Conservation (phyloP, 1,284 basidiomycete genomes). For the Psilocybe mexicana region DNA sequence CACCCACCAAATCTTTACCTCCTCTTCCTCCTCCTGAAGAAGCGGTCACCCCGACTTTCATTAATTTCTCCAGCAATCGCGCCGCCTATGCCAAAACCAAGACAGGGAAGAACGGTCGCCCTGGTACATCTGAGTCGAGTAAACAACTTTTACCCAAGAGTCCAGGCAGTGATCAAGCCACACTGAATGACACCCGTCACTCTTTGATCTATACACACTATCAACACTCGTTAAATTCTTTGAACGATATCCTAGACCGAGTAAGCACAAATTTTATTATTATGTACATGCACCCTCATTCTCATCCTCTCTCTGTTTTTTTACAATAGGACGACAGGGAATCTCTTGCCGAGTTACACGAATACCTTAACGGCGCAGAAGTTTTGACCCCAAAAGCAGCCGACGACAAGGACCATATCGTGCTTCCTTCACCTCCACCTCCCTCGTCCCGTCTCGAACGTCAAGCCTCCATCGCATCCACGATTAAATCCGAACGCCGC, state of each 20-base stretch:
- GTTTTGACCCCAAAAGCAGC: constrained; percentile 23
- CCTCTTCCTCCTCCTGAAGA: constrained; percentile 9
- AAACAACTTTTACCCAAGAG: constrained; percentile 45
- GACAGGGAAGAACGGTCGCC: constrained; percentile 44
- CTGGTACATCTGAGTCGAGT: constrained; percentile 57
- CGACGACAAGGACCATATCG: background rate
- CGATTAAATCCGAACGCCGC: constrained; percentile 59
- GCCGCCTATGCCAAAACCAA: constrained; percentile 47
- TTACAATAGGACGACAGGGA: constrained; percentile 63
- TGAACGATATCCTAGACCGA: constrained; percentile 73
- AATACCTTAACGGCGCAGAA: constrained; percentile 53
- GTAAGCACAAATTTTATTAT: constrained; percentile 41
- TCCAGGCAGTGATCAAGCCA: constrained; percentile 7
- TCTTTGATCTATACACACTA: constrained; percentile 72
- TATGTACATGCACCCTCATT: constrained; percentile 4
- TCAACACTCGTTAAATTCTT: constrained; percentile 73
- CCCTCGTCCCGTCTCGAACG: constrained; percentile 24
- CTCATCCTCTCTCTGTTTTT: constrained; percentile 16
- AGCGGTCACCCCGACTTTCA: background rate
- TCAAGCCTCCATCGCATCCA: constrained; percentile 39
- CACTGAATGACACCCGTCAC: constrained; percentile 14
- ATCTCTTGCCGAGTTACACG: constrained; percentile 71
- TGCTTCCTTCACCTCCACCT: no score
- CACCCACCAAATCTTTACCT: constrained; percentile 7
- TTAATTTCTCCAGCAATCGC: constrained; percentile 28